Base-by-base conservation (phyloP, 805 yeast species). In the Wickerhamomyces alni region DNA sequence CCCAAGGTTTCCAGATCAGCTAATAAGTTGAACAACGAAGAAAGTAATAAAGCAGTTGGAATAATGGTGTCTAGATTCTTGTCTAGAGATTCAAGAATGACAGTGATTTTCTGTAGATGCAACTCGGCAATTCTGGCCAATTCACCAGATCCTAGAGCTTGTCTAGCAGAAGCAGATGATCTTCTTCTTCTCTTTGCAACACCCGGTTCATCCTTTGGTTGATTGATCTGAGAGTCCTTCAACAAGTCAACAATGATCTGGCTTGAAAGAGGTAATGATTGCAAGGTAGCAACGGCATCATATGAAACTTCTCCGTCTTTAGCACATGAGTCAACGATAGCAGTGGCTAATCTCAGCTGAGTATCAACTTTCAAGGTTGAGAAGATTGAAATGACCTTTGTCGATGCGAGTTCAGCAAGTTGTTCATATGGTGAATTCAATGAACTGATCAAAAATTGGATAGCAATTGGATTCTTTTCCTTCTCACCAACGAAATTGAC, bases 1-100 rank as follows among this genome's bases (percentile, higher is more conserved):
- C 95, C 96, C 35, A 93, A 69, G 22, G 95, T 80, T 57, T 85
- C 93, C 47, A 84, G 66, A 57, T 85, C 93, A 38, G 86, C 76
- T 37, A 85, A 65, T 28, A 82, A 66, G 46, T 74, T 74, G 63
- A 85, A 80, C 43, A 80, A 57, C 13, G 75, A 62, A 37, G 68
- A 66, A 30, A 80, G 60, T 36, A 80, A 61, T 18, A 65, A 67
- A 2, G 79, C 69, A 24, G 67, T 53, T 41, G 63, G 62, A 2
- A 33, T 30, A 31, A 59, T 52, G 13, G 61, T 55, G 13, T 52
- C 50, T 10, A 61, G 50, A 13, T 50, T 52, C 41, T 66, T 67
- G 50, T 89, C 96, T 36, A 89, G 64, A 3, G 89, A 72, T 57
- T 93, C 98, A 47, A 93, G 67, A 17, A 88, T 67, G 19, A 83